Percentiles rank a stretch among this genome's conserved stretches.
These are phyloP conservation scores for Maudiozyma bulderi DNA, from an alignment of 805 yeast genomes.

Conservation along the genomic window DNA sequence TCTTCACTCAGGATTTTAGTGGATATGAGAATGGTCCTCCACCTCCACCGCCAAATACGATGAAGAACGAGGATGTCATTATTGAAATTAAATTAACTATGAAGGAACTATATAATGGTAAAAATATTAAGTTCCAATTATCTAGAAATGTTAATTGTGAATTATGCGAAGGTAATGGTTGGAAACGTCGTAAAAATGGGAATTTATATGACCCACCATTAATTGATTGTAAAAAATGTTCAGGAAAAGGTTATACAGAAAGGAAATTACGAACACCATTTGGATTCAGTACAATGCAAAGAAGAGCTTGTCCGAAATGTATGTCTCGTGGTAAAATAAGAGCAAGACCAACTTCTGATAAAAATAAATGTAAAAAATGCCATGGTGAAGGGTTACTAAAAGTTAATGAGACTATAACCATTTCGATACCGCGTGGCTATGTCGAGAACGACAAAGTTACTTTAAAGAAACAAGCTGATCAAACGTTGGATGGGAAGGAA, in stretches of 20 bases:
- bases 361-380: conserved; percentile 74
- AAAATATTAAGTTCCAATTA: conserved; percentile 61
- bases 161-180: conserved; percentile 69
- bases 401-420: conserved; percentile 65
- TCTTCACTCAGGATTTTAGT: conserved; percentile 35
- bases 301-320: conserved; percentile 57
- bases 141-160: conserved; percentile 66
- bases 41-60: background rate
- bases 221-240: conserved; percentile 51
- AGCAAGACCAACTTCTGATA: conserved; percentile 25
- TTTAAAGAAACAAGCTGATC: conserved; percentile 65
- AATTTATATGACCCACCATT: conserved; percentile 36
- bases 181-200: conserved; percentile 32
- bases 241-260: conserved; percentile 58
- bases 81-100: conserved; percentile 46
- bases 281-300: conserved; percentile 60
- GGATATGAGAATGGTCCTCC: background rate
- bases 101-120: conserved; percentile 74
- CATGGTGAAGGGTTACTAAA: conserved; percentile 51
- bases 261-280: conserved; percentile 53
- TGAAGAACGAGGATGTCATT: background rate
- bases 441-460: conserved; percentile 50
- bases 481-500: conserved; percentile 49
- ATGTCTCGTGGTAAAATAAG: conserved; percentile 53
- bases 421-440: conserved; percentile 67